Evolutionary conservation across 305 asterid species (phyloP), one percentile per base, ranked within the genome.

Genomic region (Rubia tinctorum): DNA sequence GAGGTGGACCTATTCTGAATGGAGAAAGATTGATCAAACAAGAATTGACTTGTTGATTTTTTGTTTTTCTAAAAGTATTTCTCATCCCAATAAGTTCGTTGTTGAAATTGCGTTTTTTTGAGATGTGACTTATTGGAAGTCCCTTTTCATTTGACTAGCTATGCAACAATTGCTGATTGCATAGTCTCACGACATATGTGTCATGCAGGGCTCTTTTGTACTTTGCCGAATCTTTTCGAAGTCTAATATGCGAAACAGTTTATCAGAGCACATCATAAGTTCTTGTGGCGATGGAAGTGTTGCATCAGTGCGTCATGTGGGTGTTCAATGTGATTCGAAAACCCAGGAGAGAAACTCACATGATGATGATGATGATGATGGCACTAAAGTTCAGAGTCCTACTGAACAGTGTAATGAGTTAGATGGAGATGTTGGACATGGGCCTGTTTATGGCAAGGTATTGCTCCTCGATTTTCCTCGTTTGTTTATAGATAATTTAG

Each of bases 141-240:
- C n/a, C 68, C 8, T 40, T n/a, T 59, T 23, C 25, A 6, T 67
- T 75, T 18, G 62, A 17, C 39, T 44, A 27, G 34, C 9, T 5
- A 15, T 73, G 43, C 7, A 47, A 47, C 59, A 14, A 22, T 23
- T 43, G 18, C 25, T 61, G 7, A 49, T 27, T 27, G 6, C 55
- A 47, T 15, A 15, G 8, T 75, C 69, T 53, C 64, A 17, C 76
- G 68, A 67, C 69, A 69, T 30, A 39, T 8, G 58, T 39, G 37
- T 2, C 37, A 17, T 81, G 83, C 85, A 84, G 87, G 82, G 82
- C 42, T 75, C 85, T 72, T 84, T 79, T 75, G 87, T 84, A 27
- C 80, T 84, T 51, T 84, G 84, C 78, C 80, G 87, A 65, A 81
- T 84, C 49, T 72, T 84, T 55, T 30, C 61, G 42, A 77, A 73